Evolutionary conservation across 2,329 filamentous ascomycete genomes (phyloP), one percentile per base, ranked within the genome.

Genomic region (Pseudocercospora vitis): DNA sequence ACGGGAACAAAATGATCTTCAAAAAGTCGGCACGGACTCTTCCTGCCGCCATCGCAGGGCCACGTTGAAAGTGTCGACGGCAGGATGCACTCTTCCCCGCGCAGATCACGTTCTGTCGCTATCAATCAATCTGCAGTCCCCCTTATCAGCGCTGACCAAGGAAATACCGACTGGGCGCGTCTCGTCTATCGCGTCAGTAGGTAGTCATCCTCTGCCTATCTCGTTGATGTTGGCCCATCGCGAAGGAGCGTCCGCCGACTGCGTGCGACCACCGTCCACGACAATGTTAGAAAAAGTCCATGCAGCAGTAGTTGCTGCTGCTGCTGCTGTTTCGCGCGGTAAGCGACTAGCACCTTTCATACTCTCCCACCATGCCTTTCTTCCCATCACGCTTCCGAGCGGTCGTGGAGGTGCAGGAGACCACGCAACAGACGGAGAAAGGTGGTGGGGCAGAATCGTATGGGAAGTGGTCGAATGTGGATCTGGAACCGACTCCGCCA

Each of bases 401-500:
- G 29, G 24, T 45, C 19, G n/a, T 32, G 3, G n/a, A 48, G 26
- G 42, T 49, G 40, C 35, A 49, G 26, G 14, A 50, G 14, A 28
- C 44, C 9, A 32, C 44, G 23, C 7, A 50, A 23, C 18, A 9
- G 23, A 11, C 35, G 31, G 28, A 42, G 9, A 18, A 35, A 31
- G 28, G 24, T 46, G 26, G 50, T 29, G 48, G 48, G 12, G 23
- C 8, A 8, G 18, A 26, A n/a, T 31, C 42, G 9, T 59, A 57
- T 47, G 48, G 58, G 14, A 53, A 53, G 26, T 65, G 61, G 63
- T 58, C 58, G n/a, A 65, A 65, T 37, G 29, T 50, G 2, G 59
- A 65, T 45, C 58, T 64, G 5, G 53, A 63, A 24, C 56, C 63
- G 2, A 63, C 62, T 18, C 62, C 63, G 12, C 59, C 60, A 8